phyloP scores from a whole-genome alignment of 2,329 filamentous ascomycete species.

The Penicillium sp. region DNA sequence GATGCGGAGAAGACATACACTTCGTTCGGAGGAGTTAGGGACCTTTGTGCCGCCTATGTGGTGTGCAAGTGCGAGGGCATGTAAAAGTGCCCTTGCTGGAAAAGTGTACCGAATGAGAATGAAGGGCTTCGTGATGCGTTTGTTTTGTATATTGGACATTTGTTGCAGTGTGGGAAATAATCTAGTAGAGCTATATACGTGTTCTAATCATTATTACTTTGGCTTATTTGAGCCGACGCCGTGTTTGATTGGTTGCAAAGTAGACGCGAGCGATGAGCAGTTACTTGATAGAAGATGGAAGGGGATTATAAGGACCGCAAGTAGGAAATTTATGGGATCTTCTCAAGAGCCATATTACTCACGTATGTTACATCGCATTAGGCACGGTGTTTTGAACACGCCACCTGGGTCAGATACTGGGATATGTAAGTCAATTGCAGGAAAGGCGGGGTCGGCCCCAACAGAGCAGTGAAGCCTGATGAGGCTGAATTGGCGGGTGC shows the following conservation, averaged over 20 bases:
- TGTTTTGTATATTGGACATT: neutral
- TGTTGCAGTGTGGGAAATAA: neutral
- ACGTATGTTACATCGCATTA: too few species aligned
- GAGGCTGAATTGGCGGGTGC: too few species aligned
- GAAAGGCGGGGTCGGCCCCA: neutral
- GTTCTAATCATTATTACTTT: neutral
- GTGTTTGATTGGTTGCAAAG: neutral
- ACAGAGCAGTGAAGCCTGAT: neutral
- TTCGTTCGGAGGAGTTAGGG: constrained; percentile 7
- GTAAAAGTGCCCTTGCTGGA: neutral
- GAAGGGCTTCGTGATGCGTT: neutral
- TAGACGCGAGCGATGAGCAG: neutral
- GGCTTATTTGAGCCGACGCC: too few species aligned
- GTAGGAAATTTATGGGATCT: too few species aligned
- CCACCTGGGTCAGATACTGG: too few species aligned
- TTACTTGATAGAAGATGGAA: neutral
- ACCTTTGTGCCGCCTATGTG: constrained; percentile 17
- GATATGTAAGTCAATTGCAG: neutral
- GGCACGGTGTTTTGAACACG: too few species aligned
- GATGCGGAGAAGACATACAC: constrained; percentile 15
- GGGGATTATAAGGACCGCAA: too few species aligned
- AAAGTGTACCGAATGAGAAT: neutral
- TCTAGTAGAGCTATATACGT: neutral
- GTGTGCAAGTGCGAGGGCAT: constrained; percentile 16
- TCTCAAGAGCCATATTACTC: too few species aligned